Evolutionary conservation across 2,329 filamentous ascomycete genomes (phyloP).

Genomic region (Calonectria montana): DNA sequence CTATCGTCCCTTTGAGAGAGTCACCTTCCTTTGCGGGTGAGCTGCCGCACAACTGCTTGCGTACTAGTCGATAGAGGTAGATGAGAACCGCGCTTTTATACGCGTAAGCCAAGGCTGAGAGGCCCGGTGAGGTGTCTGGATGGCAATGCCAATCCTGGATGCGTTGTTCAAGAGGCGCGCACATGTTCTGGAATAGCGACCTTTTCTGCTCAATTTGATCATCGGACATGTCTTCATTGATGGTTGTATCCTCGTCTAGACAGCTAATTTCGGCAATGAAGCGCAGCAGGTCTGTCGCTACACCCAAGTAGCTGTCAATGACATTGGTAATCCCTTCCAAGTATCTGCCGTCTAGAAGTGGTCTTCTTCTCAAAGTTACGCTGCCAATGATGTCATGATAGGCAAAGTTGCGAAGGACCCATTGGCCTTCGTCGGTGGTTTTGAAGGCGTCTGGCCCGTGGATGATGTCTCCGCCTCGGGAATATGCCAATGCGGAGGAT

Average conservation of each 20-base stretch:
- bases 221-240: neutral
- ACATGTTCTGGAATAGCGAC: neutral
- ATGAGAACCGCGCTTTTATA: conserved; percentile 11
- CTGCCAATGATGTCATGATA: conserved; percentile 21
- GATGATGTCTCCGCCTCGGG: neutral
- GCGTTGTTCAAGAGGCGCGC: neutral
- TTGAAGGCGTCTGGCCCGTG: conserved; percentile 9
- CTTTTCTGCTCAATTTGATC: neutral
- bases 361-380: conserved; percentile 2
- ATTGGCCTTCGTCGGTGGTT: conserved; percentile 1
- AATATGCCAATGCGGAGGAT: neutral
- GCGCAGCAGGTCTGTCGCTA: neutral
- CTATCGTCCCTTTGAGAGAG: neutral
- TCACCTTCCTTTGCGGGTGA: neutral
- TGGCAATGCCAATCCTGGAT: conserved; percentile 8
- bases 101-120: conserved; percentile 5
- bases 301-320: neutral
- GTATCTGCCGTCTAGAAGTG: neutral
- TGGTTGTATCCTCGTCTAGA: neutral
- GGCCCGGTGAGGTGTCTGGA: neutral
- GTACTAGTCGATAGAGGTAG: neutral
- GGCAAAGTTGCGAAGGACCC: conserved; percentile 15
- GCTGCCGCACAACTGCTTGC: neutral
- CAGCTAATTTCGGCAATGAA: conserved; percentile 5
- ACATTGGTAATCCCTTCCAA: neutral